Evolutionary conservation across 1,284 basidiomycete species (phyloP).

Genomic region (Meripilus lineatus): DNA sequence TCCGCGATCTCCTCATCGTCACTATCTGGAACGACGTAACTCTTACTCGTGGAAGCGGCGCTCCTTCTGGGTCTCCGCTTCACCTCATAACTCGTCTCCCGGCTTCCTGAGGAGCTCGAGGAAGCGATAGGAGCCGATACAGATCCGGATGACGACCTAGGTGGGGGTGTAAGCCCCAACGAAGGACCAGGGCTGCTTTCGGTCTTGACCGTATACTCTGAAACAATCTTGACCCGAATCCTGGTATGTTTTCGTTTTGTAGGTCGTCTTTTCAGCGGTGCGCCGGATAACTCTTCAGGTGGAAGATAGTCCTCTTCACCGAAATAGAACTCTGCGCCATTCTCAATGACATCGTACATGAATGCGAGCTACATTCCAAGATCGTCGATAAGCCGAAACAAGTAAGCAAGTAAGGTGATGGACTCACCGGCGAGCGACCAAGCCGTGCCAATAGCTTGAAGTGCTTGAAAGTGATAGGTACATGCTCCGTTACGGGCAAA

Average conservation of each 20-base stretch:
- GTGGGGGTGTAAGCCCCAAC: neutral
- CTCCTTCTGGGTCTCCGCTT: constrained; percentile 57
- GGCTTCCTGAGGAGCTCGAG: neutral
- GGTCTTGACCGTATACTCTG: constrained; percentile 34
- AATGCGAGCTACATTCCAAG: constrained; percentile 37
- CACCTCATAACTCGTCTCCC: no score
- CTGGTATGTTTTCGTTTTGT: constrained; percentile 6
- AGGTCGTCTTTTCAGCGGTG: constrained; percentile 19
- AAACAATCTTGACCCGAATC: constrained; percentile 24
- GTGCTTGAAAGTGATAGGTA: constrained; percentile 70
- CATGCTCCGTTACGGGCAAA: constrained; percentile 25
- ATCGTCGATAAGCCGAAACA: neutral
- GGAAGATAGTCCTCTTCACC: constrained; percentile 61
- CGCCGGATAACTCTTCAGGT: constrained; percentile 19
- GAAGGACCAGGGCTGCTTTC: constrained; percentile 16
- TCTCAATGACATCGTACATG: constrained; percentile 55
- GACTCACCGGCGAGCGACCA: constrained; percentile 51
- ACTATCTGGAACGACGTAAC: constrained; percentile 64
- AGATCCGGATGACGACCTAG: constrained; percentile 5
- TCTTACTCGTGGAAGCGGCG: constrained; percentile 44
- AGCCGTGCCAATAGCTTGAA: constrained; percentile 66
- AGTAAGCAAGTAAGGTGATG: neutral
- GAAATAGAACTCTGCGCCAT: constrained; percentile 60
- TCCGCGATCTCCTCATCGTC: constrained; percentile 60
- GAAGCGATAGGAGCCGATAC: constrained; percentile 1